A percentile compares a stretch with the other conserved stretches of the same genome.
Evolutionary conservation across 1,284 basidiomycete species (phyloP).

Genomic region (Malassezia equina): DNA sequence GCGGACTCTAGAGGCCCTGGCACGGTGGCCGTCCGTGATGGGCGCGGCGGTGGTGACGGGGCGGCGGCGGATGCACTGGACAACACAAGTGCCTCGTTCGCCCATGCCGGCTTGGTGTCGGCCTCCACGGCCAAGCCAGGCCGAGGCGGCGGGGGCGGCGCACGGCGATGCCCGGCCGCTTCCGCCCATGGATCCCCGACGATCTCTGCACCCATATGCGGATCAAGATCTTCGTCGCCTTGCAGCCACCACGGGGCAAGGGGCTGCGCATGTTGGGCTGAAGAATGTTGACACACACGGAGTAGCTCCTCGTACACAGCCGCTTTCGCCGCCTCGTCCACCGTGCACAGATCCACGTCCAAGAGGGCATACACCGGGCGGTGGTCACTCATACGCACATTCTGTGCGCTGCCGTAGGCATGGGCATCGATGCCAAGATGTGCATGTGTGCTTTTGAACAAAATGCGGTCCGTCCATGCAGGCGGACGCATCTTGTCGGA

Average conservation of each 20-base stretch:
- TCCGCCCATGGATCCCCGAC: background rate
- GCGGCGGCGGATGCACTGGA: background rate
- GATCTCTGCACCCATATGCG: background rate
- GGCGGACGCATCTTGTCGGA: constrained; percentile 93
- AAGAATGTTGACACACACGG: background rate
- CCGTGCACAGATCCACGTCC: constrained; percentile 62
- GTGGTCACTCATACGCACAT: constrained; percentile 65
- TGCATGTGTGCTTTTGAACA: constrained; percentile 64
- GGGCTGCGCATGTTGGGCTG: background rate
- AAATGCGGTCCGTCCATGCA: constrained; percentile 68
- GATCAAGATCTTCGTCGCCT: background rate
- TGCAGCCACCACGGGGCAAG: background rate
- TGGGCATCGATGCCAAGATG: constrained; percentile 55
- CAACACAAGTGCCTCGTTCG: no score
- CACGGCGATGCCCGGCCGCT: background rate
- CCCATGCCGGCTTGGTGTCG: no score
- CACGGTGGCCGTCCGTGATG: no score
- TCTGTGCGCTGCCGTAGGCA: constrained; percentile 29
- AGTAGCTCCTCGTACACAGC: constrained; percentile 52
- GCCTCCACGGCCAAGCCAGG: background rate
- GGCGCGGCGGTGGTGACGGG: background rate
- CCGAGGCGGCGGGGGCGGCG: background rate
- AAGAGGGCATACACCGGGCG: constrained; percentile 84
- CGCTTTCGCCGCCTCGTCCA: constrained; percentile 66
- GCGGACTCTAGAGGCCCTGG: no score